Base-by-base conservation (phyloP, 495 filamentous ascomycete species). In the Cetradonia linearis region DNA sequence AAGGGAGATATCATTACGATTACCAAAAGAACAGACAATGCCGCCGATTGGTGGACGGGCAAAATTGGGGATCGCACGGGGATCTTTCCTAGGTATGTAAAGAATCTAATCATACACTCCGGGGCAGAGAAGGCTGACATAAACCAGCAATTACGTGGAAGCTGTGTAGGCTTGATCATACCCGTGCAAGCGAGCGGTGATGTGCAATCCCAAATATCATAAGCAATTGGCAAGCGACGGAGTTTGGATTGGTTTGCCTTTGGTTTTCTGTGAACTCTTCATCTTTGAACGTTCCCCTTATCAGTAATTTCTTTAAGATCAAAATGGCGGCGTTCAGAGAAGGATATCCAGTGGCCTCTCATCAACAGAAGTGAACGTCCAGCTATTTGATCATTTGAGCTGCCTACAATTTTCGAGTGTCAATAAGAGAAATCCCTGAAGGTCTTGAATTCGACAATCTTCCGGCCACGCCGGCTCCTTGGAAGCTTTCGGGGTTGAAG, bases 1-100 rank as follows among this genome's bases (percentile, higher is more conserved):
- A 97, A 98, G 77, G 93, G 93, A 23, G 93, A 98, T 37, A 74
- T 97, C 54, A 96, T 98, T 64, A 96, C 91, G n/a, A 93, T 98
- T 59, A 72, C 92, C 23, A 97, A 98, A 76, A 86, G 88, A 69
- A 96, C 93, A n/a, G 89, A 98, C 0, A 90, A 82, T 63, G 86
- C 86, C 62, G 85, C 83, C 11, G 91, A 95, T 71, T 94, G 92
- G 82, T 96, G 91, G 91, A 87, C 84, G 36, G 84, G 84, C 31
- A 75, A 78, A 56, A 81, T 87, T 56, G 84, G 83, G 18, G 78
- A 79, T 65, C 74, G 82, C 20, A 81, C 82, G 30, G 83, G 83
- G 55, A 83, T 85, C 46, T 86, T 86, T 68, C 83, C 83, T 8
- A 77, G 66, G 66, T 66, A 58, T 27, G 65, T 34, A 18, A 28